Base-by-base conservation (phyloP, 164 flowering plant species). In the Stephania yunnanensis region DNA sequence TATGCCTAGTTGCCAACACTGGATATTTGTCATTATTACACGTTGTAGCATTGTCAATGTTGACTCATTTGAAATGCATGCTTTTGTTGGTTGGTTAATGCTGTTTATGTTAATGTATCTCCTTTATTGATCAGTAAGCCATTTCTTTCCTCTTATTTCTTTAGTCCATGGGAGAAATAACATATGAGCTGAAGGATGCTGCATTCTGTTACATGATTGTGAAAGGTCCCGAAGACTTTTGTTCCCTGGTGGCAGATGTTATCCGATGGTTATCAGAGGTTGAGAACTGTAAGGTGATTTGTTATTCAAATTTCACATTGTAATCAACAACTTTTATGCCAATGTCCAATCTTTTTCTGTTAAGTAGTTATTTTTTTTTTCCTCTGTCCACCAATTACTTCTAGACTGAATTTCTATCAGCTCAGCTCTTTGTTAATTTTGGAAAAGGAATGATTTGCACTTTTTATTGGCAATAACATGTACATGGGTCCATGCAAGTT, bases 261-360 rank as follows among this genome's bases (percentile, higher is more conserved):
- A 89, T 93, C n/a, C 86, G 84, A 84, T 92, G 97, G 97, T 83
- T 94, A 74, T 83, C 87, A 17, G 92, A 92, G 78, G 88, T 94
- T 69, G 97, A 93, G 86, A 84, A 69, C 69, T 88, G 89, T 78
- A 92, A 92, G 97, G 99, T 92, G 63, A 82, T 55, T 36, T 72
- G 74, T 15, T 58, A 58, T 58, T 17, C n/a, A 58, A 58, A 58
- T 58, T 20, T 6, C n/a, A 19, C 65, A 58, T 58, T 58, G 4
- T 19, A 58, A 58, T 20, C n/a, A 19, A 5, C 65, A 58, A 2
- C 5, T 17, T 7, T 17, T 17, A 58, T 58, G 65, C 22, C 65
- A 58, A 58, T 58, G 7, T 58, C 22, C 65, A 58, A 58, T 20
- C 20, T 58, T n/a, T 55, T 58, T 19, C n/a, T 58, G 65, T 58